A percentile compares a stretch with the other conserved stretches of the same genome.
phyloP scores from a whole-genome alignment of 371 early-diverging fungal species.

The Apophysomyces variabilis region DNA sequence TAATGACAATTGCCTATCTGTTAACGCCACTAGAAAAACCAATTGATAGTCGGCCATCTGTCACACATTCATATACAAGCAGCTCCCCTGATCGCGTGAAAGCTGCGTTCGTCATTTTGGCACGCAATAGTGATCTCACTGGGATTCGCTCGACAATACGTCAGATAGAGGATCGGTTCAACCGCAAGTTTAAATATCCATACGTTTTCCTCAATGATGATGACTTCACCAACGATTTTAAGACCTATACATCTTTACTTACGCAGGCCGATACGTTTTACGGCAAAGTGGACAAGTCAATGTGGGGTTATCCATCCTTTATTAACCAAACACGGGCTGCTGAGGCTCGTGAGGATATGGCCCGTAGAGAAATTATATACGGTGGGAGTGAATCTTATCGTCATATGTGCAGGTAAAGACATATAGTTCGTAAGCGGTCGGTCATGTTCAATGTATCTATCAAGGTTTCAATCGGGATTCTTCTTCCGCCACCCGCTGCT shows the following conservation, averaged over 20 bases:
- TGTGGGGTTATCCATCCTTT: conserved; percentile 85
- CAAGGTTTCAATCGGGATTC: conserved; percentile 85
- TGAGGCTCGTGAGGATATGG: conserved; percentile 61
- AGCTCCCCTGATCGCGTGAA: conserved; percentile 23
- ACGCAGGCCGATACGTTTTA: conserved; percentile 58
- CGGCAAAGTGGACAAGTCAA: conserved; percentile 56
- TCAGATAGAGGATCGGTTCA: conserved; percentile 85
- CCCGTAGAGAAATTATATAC: conserved; percentile 72
- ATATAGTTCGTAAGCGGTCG: not conserved
- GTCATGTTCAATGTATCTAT: not conserved
- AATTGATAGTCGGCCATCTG: not conserved
- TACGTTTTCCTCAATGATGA: conserved; percentile 88
- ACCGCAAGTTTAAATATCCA: conserved; percentile 82
- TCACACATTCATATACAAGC: too few relatives aligned
- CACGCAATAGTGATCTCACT: conserved; percentile 77
- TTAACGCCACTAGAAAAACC: conserved; percentile 8
- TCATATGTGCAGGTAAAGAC: conserved; percentile 88
- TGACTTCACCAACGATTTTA: conserved; percentile 82
- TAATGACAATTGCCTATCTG: conserved; percentile 25
- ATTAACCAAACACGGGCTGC: conserved; percentile 76
- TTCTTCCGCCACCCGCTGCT: conserved; percentile 89
- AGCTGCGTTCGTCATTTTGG: conserved; percentile 70
- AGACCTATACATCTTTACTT: conserved; percentile 45
- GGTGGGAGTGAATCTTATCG: conserved; percentile 88
- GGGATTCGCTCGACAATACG: conserved; percentile 70